Percentiles rank a stretch among this genome's conserved stretches.
phyloP scores from a whole-genome alignment of 169 alveolate species.

The Pseudocohnilembus persalinus region DNA sequence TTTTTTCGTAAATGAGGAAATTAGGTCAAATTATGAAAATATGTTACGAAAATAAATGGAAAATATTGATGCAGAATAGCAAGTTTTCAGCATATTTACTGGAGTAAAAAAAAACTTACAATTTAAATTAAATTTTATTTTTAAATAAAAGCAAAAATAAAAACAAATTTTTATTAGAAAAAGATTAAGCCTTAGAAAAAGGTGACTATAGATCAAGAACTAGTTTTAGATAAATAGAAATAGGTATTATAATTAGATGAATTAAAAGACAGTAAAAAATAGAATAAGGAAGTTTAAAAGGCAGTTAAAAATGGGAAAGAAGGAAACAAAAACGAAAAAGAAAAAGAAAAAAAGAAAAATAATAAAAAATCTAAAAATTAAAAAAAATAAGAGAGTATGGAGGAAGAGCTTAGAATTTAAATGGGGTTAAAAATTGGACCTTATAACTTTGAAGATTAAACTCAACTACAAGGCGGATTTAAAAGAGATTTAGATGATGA shows the following conservation, averaged over 20 bases:
- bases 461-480: background rate
- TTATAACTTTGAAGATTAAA: no score
- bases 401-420: background rate
- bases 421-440: background rate
- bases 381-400: background rate
- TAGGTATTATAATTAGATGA: background rate
- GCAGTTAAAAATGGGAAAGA: background rate
- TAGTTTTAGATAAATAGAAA: no score
- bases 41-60: background rate
- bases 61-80: background rate
- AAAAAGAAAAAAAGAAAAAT: background rate
- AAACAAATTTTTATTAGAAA: no score
- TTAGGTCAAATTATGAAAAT: background rate
- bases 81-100: no score
- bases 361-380: no score
- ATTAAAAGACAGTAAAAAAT: background rate
- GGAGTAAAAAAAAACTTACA: no score
- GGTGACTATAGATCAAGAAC: no score
- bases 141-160: no score
- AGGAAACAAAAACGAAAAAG: background rate
- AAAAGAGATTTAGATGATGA: background rate
- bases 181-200: no score
- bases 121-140: no score
- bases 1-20: background rate
- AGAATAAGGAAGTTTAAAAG: background rate